Percentiles rank a stretch among this genome's conserved stretches.
Conservation (phyloP, 345 rosid species). For the Mercurialis annua region DNA sequence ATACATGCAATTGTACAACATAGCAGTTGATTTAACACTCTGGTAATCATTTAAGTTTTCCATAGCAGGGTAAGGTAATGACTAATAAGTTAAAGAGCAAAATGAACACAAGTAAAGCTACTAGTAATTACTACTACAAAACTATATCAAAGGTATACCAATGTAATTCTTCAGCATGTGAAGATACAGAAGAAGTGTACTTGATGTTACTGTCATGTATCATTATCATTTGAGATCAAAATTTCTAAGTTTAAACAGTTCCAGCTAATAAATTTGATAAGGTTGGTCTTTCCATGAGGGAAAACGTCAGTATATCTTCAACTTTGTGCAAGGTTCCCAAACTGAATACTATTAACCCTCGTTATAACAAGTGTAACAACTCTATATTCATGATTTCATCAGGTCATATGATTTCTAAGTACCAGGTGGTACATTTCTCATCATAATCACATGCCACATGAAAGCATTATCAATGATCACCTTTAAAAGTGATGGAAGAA, state of each 20-base stretch:
- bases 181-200: no score
- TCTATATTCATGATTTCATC: background rate
- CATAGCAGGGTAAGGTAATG: background rate
- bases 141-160: background rate
- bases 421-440: background rate
- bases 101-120: background rate
- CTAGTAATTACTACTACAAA: no score
- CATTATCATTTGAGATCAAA: background rate
- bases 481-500: constrained; percentile 91
- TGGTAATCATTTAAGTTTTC: background rate
- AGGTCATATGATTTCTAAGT: background rate
- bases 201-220: background rate
- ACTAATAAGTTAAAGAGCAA: no score
- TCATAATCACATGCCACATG: background rate
- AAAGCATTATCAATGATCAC: constrained; percentile 31
- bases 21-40: background rate
- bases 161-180: background rate
- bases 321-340: background rate
- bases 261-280: background rate
- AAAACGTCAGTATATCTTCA: background rate
- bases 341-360: background rate
- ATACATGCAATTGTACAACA: background rate
- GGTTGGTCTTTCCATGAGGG: no score
- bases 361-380: background rate
- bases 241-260: background rate